Evolutionary conservation across 2,329 filamentous ascomycete species (phyloP), one percentile per base, ranked within the genome.

Genomic region (Aspergillus fumigatiaffinis): DNA sequence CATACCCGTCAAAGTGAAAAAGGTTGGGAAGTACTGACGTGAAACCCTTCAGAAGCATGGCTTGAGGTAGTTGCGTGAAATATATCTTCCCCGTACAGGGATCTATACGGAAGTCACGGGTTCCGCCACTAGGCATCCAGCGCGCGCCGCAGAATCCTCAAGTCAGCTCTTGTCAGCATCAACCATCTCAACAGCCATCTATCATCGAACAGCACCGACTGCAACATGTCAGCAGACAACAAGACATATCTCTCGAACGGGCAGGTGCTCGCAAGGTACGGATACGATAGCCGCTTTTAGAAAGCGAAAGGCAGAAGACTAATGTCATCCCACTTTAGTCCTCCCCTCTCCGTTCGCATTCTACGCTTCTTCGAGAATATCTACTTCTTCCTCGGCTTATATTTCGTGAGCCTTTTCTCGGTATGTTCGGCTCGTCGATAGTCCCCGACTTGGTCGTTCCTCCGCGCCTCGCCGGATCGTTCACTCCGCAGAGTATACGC

Each of bases 321-420:
- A 46, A 46, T 32, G 46, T 21, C 26, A 47, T 52, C 51, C 42
- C 55, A 59, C 51, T 53, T 17, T 57, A 80, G 78, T 46, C 77
- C 78, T 12, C 79, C 79, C 3, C 55, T 80, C 51, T 68, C 75
- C 17, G 73, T 77, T 56, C 79, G 77, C 51, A 52, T 77, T 56
- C 67, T 65, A 51, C 74, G 73, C 60, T 72, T 77, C 66, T 55
- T 76, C 57, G 70, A 79, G 51, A 69, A 66, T 54, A 56, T 76
- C 52, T 81, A 81, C 62, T 65, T 76, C 59, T 80, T 81, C 62
- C 47, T 82, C 4, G 79, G 79, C 5, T 68, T 82, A 25, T 82
- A 82, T 57, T 62, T 81, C 28, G 76, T 77, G 46, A 78, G 76
- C 46, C 68, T 82, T 9, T 79, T 81, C 59, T 75, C 78, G 53